Base-by-base conservation (phyloP, 2,329 filamentous ascomycete species). In the Trichoderma breve region DNA sequence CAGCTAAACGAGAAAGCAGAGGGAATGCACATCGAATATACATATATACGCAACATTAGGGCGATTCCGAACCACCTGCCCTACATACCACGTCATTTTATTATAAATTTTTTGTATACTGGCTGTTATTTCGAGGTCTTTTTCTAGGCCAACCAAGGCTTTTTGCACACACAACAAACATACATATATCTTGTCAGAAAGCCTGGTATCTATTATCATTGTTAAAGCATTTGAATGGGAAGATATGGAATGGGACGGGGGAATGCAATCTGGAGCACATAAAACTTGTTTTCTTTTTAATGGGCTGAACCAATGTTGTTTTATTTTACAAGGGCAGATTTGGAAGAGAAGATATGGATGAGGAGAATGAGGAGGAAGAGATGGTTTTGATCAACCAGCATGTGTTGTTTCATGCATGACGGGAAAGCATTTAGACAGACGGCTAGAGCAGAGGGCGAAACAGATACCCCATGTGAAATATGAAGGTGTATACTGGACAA, bases 401-500 rank as follows among this genome's bases (percentile, higher is more conserved):
- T 43, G 39, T 21, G 6, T 51, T n/a, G 8, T 43, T 32, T 8
- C 15, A 30, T 43, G 51, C 34, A 68, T 47, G 53, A 60, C 26
- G 34, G 53, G 65, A 67, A 26, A 43, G 65, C 34, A 68, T 68
- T 32, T 30, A 68, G 34, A 68, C 14, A 60, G 65, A 68, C 53
- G 65, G 53, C 36, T 60, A 68, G 65, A 68, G 18, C 15, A 18
- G n/a, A 57, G 2, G 15, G 47, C 34, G 24, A 32, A 67, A 68
- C 53, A 32, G 36, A 68, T 68, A 68, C 55, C 65, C 39, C 53
- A 60, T 47, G 55, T 60, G 65, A 28, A 60, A 68, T 60, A 47
- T 68, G n/a, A 58, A 60, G 65, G 34, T 60, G 65, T 68, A 68
- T 60, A 47, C 53, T 68, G 65, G 55, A 30, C 36, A 39, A 39